Percentiles rank a stretch among this genome's conserved stretches.
phyloP scores from a whole-genome alignment of 1,139 yeast species.

The Yamadazyma oceani region DNA sequence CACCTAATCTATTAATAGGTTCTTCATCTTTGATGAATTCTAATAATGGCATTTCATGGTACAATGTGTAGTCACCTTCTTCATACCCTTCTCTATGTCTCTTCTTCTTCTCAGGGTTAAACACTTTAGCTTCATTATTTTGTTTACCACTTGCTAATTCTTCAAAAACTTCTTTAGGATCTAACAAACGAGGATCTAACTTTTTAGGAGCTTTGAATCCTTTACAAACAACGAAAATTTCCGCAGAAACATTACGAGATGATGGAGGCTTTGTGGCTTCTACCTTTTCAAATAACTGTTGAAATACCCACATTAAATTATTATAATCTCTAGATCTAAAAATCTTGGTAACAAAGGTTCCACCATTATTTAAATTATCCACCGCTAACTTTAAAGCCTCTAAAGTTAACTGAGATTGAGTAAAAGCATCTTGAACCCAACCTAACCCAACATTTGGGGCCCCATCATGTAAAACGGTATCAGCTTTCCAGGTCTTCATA shows the following conservation, averaged over 20 bases:
- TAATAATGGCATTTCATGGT: conserved; percentile 69
- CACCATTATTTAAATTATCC: conserved; percentile 89
- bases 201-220: conserved; percentile 96
- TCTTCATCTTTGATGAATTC: conserved; percentile 80
- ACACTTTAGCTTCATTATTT: conserved; percentile 90
- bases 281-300: conserved; percentile 90
- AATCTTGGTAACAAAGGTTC: conserved; percentile 95
- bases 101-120: conserved; percentile 87
- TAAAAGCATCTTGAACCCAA: conserved; percentile 99
- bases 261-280: conserved; percentile 99
- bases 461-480: conserved; percentile 97
- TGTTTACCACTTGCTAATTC: conserved; percentile 75
- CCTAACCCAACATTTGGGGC: conserved; percentile 99
- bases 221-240: conserved; percentile 94
- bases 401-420: conserved; percentile 92
- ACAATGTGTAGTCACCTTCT: conserved; percentile 83
- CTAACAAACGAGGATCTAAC: conserved; percentile 87
- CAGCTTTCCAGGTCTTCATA: conserved; percentile 99
- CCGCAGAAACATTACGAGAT: conserved; percentile 98
- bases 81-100: conserved; percentile 97
- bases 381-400: conserved; percentile 93
- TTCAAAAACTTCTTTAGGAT: conserved; percentile 91
- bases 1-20: conserved; percentile 82
- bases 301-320: conserved; percentile 95
- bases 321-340: conserved; percentile 98